Conservation (phyloP, 176 grass and related monocot genomes). For the Carex myosuroides region DNA sequence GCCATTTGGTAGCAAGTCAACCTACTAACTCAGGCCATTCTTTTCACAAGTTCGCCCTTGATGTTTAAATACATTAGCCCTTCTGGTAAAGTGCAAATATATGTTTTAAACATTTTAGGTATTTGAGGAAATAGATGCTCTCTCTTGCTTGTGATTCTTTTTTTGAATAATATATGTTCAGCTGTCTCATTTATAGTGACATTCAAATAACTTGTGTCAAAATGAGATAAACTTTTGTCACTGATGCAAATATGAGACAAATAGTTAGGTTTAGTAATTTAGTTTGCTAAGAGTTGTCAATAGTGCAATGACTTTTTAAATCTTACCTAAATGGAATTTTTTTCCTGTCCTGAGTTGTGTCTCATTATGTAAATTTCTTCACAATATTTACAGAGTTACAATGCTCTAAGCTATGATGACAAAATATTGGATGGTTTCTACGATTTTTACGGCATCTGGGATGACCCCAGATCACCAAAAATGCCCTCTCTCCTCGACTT, state of each 20-base stretch:
- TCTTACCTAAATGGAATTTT: background rate
- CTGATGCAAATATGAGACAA: background rate
- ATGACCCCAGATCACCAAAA: constrained; percentile 30
- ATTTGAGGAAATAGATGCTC: background rate
- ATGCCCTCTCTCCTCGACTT: constrained; percentile 80
- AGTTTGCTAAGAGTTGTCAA: constrained; percentile 8
- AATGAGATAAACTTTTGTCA: background rate
- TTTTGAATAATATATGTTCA: background rate
- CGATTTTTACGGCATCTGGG: constrained; percentile 63
- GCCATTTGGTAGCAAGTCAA: constrained; percentile 8
- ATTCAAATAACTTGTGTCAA: constrained; percentile 11
- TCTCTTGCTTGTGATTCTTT: background rate
- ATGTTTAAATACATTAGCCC: background rate
- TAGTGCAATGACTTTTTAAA: constrained; percentile 23
- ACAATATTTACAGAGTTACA: constrained; percentile 69
- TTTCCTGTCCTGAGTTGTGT: constrained; percentile 29
- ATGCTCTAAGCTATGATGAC: constrained; percentile 82
- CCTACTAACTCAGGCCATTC: background rate
- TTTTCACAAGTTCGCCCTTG: background rate
- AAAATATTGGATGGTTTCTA: constrained; percentile 95
- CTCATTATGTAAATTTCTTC: constrained; percentile 33
- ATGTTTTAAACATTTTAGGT: background rate
- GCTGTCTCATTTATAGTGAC: background rate
- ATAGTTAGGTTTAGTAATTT: constrained; percentile 5
- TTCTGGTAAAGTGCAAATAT: background rate